Evolutionary conservation across 176 grass and related monocot species (phyloP).

Genomic region (Phragmites australis): DNA sequence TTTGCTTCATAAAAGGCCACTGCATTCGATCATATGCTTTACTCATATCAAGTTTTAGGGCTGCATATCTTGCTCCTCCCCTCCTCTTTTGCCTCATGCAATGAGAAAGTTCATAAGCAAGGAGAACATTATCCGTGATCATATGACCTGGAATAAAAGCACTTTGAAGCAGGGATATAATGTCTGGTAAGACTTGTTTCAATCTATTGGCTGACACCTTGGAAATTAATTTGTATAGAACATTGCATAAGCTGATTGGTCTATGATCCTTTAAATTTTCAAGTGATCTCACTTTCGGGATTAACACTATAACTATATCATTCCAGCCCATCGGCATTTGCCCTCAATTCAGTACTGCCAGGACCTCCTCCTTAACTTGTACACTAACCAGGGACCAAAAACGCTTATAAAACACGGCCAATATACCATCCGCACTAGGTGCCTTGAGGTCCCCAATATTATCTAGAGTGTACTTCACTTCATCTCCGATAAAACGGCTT

Average conservation of each 20-base stretch:
- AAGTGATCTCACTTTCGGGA: not conserved
- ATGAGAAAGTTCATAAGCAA: not conserved
- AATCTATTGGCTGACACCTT: not conserved
- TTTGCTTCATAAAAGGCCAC: not conserved
- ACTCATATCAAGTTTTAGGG: not conserved
- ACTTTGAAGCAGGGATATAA: not conserved
- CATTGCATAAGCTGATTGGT: not conserved
- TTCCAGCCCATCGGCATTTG: not conserved
- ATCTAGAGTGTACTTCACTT: not conserved
- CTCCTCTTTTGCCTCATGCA: not conserved
- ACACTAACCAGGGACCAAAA: not conserved
- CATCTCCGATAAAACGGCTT: not conserved
- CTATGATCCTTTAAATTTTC: not conserved
- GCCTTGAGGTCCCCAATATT: not conserved
- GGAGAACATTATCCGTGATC: not conserved
- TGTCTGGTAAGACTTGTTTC: not conserved
- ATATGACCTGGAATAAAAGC: not conserved
- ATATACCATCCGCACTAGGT: not conserved
- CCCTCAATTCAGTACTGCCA: not conserved
- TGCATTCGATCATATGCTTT: not conserved
- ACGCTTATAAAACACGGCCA: not conserved
- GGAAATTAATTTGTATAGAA: not conserved
- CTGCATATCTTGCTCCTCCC: rapidly evolving
- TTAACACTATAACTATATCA: not conserved
- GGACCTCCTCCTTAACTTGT: not conserved